A percentile compares a stretch with the other conserved stretches of the same genome.
Evolutionary conservation across 805 yeast species (phyloP).

Genomic region (Monosporozyma solicola): DNA sequence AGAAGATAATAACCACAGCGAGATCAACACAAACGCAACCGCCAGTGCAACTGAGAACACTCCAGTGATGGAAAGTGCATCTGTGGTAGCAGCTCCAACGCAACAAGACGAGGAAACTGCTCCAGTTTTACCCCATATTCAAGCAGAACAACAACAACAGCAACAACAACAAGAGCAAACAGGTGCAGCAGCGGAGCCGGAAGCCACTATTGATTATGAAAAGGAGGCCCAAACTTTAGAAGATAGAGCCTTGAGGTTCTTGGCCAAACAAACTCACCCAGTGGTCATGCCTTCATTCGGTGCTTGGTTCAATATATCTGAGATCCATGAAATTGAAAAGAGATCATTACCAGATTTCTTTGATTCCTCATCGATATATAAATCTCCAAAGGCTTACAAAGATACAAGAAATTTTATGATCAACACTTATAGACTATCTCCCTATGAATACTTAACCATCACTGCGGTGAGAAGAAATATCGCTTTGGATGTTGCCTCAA

Average conservation of each 20-base stretch:
- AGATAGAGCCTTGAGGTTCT: constrained; percentile 27
- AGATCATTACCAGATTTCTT: constrained; percentile 86
- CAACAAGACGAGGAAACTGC: background rate
- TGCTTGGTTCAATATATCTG: constrained; percentile 71
- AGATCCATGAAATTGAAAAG: constrained; percentile 67
- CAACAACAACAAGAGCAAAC: constrained; percentile 5
- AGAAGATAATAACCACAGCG: background rate
- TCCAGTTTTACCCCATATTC: background rate
- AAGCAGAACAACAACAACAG: constrained; percentile 15
- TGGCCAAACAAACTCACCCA: constrained; percentile 62
- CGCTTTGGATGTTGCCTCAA: constrained; percentile 85
- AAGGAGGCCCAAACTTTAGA: constrained; percentile 30
- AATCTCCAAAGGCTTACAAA: constrained; percentile 72
- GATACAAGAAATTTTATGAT: constrained; percentile 84
- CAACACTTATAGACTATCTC: constrained; percentile 79
- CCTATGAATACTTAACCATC: constrained; percentile 79
- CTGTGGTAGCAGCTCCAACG: background rate
- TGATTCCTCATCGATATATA: constrained; percentile 57
- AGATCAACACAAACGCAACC: background rate
- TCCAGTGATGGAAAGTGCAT: background rate
- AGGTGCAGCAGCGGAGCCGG: background rate
- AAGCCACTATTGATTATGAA: constrained; percentile 20
- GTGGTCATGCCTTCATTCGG: constrained; percentile 83
- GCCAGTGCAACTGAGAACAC: background rate
- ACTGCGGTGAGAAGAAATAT: constrained; percentile 87